phyloP scores from a whole-genome alignment of 148 eudicot species.

The Fagopyrum homotropicum region DNA sequence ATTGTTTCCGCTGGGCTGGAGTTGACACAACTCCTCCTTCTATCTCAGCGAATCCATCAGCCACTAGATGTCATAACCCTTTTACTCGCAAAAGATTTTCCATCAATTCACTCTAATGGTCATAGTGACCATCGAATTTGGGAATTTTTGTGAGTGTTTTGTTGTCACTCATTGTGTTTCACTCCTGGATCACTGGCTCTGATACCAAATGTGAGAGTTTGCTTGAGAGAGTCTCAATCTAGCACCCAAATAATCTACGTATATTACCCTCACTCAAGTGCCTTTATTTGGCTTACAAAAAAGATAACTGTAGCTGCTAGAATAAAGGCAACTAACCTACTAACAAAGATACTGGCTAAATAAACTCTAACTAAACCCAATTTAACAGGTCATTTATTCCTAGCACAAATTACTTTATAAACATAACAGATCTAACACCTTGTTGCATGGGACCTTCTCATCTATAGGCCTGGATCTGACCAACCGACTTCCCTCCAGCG shows the following conservation, averaged over 20 bases:
- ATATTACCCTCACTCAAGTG: not conserved
- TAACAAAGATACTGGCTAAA: not conserved
- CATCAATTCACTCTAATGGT: conserved; percentile 20
- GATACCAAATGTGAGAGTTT: not conserved
- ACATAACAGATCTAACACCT: no score
- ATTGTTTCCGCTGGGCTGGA: not conserved
- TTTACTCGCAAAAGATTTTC: conserved; percentile 11
- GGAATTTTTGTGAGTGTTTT: conserved; percentile 12
- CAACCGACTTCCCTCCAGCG: no score
- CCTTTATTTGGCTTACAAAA: not conserved
- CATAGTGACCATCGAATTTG: no score
- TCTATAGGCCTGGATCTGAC: no score
- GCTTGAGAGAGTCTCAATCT: not conserved
- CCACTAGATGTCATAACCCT: conserved; percentile 13
- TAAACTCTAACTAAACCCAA: not conserved
- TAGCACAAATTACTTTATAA: no score
- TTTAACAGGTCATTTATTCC: no score
- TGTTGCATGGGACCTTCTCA: no score
- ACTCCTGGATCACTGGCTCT: not conserved
- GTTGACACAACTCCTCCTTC: not conserved
- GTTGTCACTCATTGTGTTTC: not conserved
- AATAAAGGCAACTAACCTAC: not conserved
- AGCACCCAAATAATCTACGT: not conserved
- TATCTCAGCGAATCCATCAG: conserved; percentile 3
- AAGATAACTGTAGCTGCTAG: not conserved